Base-by-base conservation (phyloP, 1,284 basidiomycete genomes). In the Sporisorium graminicola region DNA sequence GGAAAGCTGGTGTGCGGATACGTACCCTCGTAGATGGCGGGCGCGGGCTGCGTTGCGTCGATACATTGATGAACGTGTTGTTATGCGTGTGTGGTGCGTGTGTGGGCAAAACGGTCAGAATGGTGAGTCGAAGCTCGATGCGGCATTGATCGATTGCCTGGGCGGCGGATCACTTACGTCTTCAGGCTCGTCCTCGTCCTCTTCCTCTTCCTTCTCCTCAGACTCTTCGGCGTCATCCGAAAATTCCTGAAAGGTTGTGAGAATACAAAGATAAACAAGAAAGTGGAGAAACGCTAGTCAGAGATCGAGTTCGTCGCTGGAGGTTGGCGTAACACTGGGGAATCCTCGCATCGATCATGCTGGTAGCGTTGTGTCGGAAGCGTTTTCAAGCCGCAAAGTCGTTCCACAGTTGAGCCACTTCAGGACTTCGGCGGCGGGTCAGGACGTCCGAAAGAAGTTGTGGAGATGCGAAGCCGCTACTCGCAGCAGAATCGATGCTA, bases 11-110 rank as follows among this genome's bases (percentile, higher is more conserved):
- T 14, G 20, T 13, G n/a, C 10, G 50, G 55, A 31, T 58, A 71
- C 78, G 27, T 58, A 80, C 78, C 60, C 52, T 79, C 80, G 72
- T 79, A 80, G 58, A 81, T 80, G 31, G 72, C 76, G 43, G 80
- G 80, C 43, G 67, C 72, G 26, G 74, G 71, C 79, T 79, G 51
- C 3, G 50, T 14, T 14, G 16, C 12, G 20, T 22, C 29, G 29
- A 49, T 31, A 16, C 20, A 4, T 22, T 24, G 29, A 49, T 31
- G 20, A 16, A 4, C 22, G 29, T 8, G 29, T 14, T 16, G 27
- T 31, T 31, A n/a, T n/a, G n/a, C n/a, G n/a, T n/a, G 29, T 31
- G 5, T 31, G 29, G 29, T 31, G 33, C 35, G 29, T n/a, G 12
- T 20, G 29, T 31, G 10, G 29, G 29, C 29, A 33, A 22, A 22